Percentiles rank a stretch among this genome's conserved stretches.
phyloP scores from a whole-genome alignment of 2,329 filamentous ascomycete genomes.

The Teratosphaeria zuluensis region DNA sequence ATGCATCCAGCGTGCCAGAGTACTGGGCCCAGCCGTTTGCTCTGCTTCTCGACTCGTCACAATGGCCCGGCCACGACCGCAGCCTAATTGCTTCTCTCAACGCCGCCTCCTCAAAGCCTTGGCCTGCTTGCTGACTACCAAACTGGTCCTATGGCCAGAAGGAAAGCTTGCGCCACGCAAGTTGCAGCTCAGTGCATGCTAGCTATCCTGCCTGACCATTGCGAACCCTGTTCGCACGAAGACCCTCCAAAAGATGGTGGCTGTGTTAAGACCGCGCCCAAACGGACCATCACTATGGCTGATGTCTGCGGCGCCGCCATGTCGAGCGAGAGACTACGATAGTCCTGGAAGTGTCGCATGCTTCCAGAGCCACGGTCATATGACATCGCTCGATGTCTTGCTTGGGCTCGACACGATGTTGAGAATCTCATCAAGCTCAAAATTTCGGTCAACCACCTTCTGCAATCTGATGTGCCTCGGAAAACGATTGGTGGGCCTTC shows the following conservation, averaged over 20 bases:
- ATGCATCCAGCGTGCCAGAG: not conserved
- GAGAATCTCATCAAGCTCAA: not conserved
- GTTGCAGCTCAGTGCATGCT: not conserved
- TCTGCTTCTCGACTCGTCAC: not conserved
- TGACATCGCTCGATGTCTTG: not conserved
- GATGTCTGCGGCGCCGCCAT: too few species aligned
- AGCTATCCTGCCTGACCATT: not conserved
- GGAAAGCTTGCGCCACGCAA: too few species aligned
- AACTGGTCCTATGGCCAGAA: not conserved
- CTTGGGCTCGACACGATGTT: too few species aligned
- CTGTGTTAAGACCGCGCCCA: too few species aligned
- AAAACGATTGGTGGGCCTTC: conserved; percentile 1
- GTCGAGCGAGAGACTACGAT: not conserved
- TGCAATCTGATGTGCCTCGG: not conserved
- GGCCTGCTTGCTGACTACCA: not conserved
- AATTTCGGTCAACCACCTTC: not conserved
- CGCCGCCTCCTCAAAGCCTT: not conserved
- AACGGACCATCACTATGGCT: too few species aligned
- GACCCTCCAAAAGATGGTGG: too few species aligned
- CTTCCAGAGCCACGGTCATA: not conserved
- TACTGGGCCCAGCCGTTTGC: not conserved
- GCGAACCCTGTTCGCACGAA: not conserved
- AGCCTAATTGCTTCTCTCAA: too few species aligned
- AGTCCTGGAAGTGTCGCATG: not conserved
- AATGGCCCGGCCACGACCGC: too few species aligned